Conservation (phyloP, 768 basidiomycete genomes). For the Trichaptum fuscoviolaceum region DNA sequence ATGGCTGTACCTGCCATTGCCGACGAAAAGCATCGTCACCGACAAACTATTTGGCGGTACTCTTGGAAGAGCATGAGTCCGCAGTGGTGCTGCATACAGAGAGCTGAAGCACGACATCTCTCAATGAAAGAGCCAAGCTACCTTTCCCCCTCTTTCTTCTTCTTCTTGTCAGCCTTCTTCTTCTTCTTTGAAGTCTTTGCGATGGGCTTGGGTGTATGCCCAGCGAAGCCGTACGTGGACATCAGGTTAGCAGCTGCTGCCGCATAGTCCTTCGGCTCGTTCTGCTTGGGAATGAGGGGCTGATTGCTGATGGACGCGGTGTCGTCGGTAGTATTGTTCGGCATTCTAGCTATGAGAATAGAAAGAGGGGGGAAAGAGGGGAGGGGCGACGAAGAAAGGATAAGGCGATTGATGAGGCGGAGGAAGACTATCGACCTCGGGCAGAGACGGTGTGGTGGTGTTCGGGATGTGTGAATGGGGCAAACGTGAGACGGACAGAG, state of each 20-base stretch:
- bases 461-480: background rate
- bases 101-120: background rate
- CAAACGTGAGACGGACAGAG: too few relatives aligned
- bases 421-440: background rate
- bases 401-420: too few relatives aligned
- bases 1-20: too few relatives aligned
- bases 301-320: background rate
- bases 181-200: background rate
- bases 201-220: background rate
- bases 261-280: background rate
- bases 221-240: constrained; percentile 3
- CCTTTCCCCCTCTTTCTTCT: background rate
- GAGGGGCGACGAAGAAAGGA: too few relatives aligned
- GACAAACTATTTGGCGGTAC: background rate
- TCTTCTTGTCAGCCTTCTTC: constrained; percentile 1
- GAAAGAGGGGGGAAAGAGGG: background rate
- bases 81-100: background rate
- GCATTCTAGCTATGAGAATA: background rate
- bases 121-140: background rate
- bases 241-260: constrained; percentile 1
- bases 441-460: background rate
- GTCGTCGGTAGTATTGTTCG: background rate
- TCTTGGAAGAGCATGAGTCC: background rate
- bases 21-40: too few relatives aligned
- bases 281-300: background rate